Percentiles rank a stretch among this genome's conserved stretches.
Evolutionary conservation across 805 yeast species (phyloP).

Genomic region (Metschnikowia anglica): DNA sequence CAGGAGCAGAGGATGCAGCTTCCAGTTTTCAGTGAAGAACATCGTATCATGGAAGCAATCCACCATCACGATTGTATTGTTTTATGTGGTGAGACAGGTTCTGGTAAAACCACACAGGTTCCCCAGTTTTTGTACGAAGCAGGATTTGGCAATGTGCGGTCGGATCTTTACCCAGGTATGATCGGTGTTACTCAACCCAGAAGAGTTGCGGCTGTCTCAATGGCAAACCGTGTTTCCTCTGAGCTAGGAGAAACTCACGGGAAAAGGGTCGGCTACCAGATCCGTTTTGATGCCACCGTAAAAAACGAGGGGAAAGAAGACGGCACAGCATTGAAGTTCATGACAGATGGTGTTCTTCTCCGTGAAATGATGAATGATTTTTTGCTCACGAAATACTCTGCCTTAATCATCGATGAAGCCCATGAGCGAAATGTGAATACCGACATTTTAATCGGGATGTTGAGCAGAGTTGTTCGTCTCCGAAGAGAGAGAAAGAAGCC

Average conservation of each 20-base stretch:
- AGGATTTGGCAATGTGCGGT: slow-evolving; percentile 76
- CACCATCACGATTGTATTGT: slow-evolving; percentile 88
- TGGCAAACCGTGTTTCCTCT: slow-evolving; percentile 76
- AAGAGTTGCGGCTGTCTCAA: slow-evolving; percentile 90
- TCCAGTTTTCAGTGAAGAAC: slow-evolving; percentile 92
- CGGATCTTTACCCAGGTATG: slow-evolving; percentile 70
- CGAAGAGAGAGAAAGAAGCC: slow-evolving; percentile 60
- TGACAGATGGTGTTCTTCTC: slow-evolving; percentile 93
- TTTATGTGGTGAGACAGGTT: slow-evolving; percentile 97
- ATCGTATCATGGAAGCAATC: slow-evolving; percentile 90
- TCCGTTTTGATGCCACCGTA: slow-evolving; percentile 72
- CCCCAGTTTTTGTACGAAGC: slow-evolving; percentile 95
- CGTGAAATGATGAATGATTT: slow-evolving; percentile 93
- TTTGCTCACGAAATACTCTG: slow-evolving; percentile 75
- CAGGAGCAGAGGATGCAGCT: slow-evolving; percentile 67
- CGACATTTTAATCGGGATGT: slow-evolving; percentile 91
- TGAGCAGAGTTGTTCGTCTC: slow-evolving; percentile 78
- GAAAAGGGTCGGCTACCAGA: slow-evolving; percentile 72
- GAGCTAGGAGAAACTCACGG: slow-evolving; percentile 72
- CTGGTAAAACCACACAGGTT: slow-evolving; percentile 97
- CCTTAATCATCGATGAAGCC: slow-evolving; percentile 92
- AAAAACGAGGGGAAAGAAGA: slow-evolving; percentile 45
- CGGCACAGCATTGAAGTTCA: slow-evolving; percentile 74
- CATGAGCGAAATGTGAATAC: slow-evolving; percentile 97
- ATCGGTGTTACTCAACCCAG: slow-evolving; percentile 96